A percentile compares a stretch with the other conserved stretches of the same genome.
Evolutionary conservation across 2,329 filamentous ascomycete species (phyloP).

Genomic region (Cryphonectria carpinicola): DNA sequence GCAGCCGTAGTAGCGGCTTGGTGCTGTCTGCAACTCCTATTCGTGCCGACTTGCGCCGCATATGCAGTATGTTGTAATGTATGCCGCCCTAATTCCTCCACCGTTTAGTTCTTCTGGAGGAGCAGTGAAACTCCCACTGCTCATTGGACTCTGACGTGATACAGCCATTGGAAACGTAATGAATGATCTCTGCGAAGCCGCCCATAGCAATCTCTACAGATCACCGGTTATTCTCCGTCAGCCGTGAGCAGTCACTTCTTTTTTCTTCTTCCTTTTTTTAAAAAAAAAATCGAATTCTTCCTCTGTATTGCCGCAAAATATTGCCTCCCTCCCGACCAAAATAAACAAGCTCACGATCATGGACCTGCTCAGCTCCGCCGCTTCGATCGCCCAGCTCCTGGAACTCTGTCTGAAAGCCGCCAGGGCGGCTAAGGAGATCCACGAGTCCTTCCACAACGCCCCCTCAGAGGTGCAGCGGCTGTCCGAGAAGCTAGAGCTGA

Average conservation of each 20-base stretch:
- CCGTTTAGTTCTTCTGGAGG: background rate
- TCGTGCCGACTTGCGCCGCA: background rate
- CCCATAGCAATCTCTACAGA: background rate
- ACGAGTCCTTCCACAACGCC: background rate
- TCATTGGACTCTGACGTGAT: background rate
- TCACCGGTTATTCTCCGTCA: background rate
- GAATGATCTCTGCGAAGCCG: background rate
- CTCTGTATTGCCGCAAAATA: background rate
- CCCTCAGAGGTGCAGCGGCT: background rate
- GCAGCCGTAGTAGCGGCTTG: background rate
- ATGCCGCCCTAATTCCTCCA: background rate
- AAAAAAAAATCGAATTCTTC: too few species aligned
- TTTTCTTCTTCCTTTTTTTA: too few species aligned
- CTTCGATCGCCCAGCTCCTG: background rate
- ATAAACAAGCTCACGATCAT: background rate
- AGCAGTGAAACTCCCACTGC: background rate
- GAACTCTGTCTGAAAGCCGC: background rate
- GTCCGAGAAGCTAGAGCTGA: background rate
- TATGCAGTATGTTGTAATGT: constrained; percentile 1
- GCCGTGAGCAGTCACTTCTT: background rate
- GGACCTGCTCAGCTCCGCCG: background rate
- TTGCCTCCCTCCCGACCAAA: too few species aligned
- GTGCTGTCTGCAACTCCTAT: background rate
- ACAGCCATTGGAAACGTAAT: background rate
- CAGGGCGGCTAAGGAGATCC: constrained; percentile 1